These are phyloP conservation scores for Sphaceloma murrayae DNA, from an alignment of 2,329 filamentous ascomycete genomes.

Conservation along the genomic window DNA sequence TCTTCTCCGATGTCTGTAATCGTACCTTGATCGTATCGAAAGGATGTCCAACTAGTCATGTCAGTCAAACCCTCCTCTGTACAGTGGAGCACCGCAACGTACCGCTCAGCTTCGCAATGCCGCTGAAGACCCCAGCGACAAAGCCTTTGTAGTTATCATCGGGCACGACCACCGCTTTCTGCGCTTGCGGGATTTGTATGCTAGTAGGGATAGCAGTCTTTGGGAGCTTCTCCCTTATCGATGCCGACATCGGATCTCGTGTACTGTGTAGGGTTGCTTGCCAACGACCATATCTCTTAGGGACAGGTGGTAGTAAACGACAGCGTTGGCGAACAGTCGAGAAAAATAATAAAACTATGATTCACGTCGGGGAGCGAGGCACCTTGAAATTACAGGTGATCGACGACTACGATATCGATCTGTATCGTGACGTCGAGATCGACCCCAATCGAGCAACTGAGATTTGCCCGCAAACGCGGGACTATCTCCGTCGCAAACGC, in stretches of 20 bases:
- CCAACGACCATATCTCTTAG: slow-evolving; percentile 4
- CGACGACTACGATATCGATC: slow-evolving; percentile 4
- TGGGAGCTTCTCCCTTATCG: slow-evolving; percentile 13
- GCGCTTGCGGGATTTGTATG: slow-evolving; percentile 11
- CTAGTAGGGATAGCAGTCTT: not conserved
- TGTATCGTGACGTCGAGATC: slow-evolving; percentile 5
- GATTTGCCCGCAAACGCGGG: not conserved
- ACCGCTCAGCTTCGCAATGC: slow-evolving; percentile 83
- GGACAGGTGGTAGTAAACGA: not conserved
- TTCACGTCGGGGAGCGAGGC: slow-evolving; percentile 6
- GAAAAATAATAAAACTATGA: too few species aligned
- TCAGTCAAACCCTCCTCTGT: not conserved
- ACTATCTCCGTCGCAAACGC: not conserved
- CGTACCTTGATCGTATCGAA: slow-evolving; percentile 98
- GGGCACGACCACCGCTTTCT: slow-evolving; percentile 10
- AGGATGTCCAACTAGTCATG: slow-evolving; percentile 47
- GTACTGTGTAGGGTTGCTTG: not conserved
- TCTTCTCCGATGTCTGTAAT: slow-evolving; percentile 69
- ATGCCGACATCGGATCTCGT: slow-evolving; percentile 9
- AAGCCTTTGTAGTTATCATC: slow-evolving; percentile 78
- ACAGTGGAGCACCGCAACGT: slow-evolving; percentile 20
- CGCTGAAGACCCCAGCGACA: slow-evolving; percentile 90
- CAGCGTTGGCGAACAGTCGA: too few species aligned
- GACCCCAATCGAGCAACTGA: not conserved
- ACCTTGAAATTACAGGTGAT: slow-evolving; percentile 8